phyloP scores from a whole-genome alignment of 768 basidiomycete species.

The Paxillus rubicundulus region DNA sequence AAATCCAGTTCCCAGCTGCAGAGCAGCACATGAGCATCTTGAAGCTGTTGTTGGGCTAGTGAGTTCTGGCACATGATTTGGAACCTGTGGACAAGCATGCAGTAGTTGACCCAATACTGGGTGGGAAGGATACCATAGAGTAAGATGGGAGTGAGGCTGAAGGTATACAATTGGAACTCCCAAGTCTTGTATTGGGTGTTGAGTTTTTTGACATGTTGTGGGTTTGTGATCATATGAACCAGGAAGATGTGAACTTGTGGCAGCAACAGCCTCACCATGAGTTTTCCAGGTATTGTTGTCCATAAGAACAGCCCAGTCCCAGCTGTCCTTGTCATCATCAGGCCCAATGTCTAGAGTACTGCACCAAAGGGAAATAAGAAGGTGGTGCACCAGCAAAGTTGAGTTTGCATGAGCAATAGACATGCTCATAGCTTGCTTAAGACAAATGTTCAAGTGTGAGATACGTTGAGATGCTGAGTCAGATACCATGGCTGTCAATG shows the following conservation, averaged over 20 bases:
- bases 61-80: too few species aligned
- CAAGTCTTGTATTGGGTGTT: constrained; percentile 23
- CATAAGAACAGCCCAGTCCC: constrained; percentile 32
- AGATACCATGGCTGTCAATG: too few species aligned
- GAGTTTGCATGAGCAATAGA: too few species aligned
- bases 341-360: too few species aligned
- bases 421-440: too few species aligned
- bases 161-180: constrained; percentile 18
- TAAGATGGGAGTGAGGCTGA: constrained; percentile 16
- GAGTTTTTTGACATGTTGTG: constrained; percentile 19
- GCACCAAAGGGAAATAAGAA: constrained; percentile 25
- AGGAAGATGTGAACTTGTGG: constrained; percentile 9
- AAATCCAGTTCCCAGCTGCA: too few species aligned
- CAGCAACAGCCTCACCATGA: constrained; percentile 22
- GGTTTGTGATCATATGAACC: constrained; percentile 19
- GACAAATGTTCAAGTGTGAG: too few species aligned
- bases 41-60: too few species aligned
- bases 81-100: too few species aligned
- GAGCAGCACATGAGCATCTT: too few species aligned
- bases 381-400: too few species aligned
- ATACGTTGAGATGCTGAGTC: too few species aligned
- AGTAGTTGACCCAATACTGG: constrained; percentile 16
- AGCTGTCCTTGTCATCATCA: constrained; percentile 19
- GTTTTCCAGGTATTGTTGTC: constrained; percentile 14
- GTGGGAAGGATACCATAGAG: constrained; percentile 13